These are phyloP conservation scores for Dissophora ornata DNA, from an alignment of 192 early-diverging fungal species.

Conservation along the genomic window DNA sequence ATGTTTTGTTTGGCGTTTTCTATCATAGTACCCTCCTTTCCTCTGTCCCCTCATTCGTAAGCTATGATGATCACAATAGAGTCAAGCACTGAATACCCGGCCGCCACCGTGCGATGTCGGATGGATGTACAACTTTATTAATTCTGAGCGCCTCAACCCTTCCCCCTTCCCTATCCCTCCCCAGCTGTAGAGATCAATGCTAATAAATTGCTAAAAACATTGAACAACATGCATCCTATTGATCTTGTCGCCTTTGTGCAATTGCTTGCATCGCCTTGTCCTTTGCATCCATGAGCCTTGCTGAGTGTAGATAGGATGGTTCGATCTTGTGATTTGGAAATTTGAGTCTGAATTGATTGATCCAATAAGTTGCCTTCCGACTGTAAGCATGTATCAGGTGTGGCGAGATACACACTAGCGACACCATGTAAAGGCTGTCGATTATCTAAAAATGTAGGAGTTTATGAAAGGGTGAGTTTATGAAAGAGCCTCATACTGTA, in stretches of 20 bases:
- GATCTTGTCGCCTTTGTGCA: background rate
- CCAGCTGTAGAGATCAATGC: no score
- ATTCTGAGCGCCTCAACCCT: slow-evolving; percentile 45
- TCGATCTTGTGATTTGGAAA: slow-evolving; percentile 15
- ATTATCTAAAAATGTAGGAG: slow-evolving; percentile 14
- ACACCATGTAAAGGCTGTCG: slow-evolving; percentile 25
- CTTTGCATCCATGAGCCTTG: slow-evolving; percentile 1
- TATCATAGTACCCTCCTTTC: no score
- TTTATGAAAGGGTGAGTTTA: no score
- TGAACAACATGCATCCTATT: no score
- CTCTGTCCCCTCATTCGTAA: background rate
- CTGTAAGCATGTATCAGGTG: slow-evolving; percentile 24
- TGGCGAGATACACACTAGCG: slow-evolving; percentile 10
- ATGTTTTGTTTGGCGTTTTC: no score
- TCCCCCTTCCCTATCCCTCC: background rate
- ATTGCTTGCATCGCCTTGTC: slow-evolving; percentile 22
- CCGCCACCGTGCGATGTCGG: slow-evolving; percentile 56
- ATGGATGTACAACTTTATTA: slow-evolving; percentile 54
- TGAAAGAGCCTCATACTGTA: no score
- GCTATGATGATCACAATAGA: slow-evolving; percentile 56
- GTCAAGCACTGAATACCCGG: slow-evolving; percentile 58
- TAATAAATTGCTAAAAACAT: no score
- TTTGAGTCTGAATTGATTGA: background rate
- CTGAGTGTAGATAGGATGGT: slow-evolving; percentile 10
- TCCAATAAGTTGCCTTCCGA: slow-evolving; percentile 26